A percentile compares a stretch with the other conserved stretches of the same genome.
phyloP scores from a whole-genome alignment of 768 basidiomycete genomes.

The Hericium erinaceus region DNA sequence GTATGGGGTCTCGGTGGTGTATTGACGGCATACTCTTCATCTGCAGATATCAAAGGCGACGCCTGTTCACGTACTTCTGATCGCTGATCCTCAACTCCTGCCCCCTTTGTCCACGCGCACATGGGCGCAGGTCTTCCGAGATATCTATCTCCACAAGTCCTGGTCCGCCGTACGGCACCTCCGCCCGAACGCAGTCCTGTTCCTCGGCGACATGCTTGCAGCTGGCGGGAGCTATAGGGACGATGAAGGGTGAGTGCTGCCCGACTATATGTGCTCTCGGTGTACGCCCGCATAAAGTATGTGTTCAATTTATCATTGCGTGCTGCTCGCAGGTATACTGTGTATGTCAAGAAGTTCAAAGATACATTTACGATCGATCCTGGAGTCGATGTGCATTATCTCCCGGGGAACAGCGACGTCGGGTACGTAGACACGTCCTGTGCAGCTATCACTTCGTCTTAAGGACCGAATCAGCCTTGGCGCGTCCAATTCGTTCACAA shows the following conservation, averaged over 20 bases:
- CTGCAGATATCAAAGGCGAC: background rate
- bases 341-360: constrained; percentile 58
- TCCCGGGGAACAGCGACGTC: constrained; percentile 88
- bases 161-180: constrained; percentile 60
- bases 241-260: constrained; percentile 54
- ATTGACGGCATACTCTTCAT: background rate
- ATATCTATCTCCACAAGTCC: constrained; percentile 76
- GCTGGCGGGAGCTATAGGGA: constrained; percentile 59
- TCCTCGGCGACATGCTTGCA: constrained; percentile 92
- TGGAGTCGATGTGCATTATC: constrained; percentile 47
- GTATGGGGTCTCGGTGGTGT: too few relatives aligned
- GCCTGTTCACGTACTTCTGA: constrained; percentile 54
- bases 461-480: background rate
- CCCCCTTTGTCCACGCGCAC: constrained; percentile 63
- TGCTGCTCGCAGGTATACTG: constrained; percentile 49
- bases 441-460: background rate
- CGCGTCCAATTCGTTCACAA: background rate
- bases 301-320: background rate
- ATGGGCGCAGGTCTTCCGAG: constrained; percentile 56
- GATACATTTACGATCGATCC: constrained; percentile 49
- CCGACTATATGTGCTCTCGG: background rate
- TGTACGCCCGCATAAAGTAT: background rate
- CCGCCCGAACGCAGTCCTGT: constrained; percentile 63
- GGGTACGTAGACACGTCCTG: constrained; percentile 37
- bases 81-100: constrained; percentile 78